phyloP scores from a whole-genome alignment of 2,329 filamentous ascomycete genomes.

The Diaporthe humulicola region DNA sequence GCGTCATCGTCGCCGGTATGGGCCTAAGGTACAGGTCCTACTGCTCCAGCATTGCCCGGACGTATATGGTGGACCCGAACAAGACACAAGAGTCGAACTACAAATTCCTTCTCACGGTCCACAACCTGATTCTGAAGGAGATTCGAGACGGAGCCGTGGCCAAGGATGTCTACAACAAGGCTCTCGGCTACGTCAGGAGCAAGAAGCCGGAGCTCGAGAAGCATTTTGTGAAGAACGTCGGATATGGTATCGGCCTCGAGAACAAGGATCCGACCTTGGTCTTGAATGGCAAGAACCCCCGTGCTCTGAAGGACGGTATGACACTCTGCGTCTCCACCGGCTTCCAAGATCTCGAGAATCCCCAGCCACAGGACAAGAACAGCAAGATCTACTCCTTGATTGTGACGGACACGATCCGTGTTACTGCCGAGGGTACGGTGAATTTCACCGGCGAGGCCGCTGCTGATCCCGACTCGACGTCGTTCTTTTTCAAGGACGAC shows the following conservation, averaged over 20 bases:
- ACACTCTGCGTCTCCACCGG: conserved; percentile 92
- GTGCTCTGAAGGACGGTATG: conserved; percentile 94
- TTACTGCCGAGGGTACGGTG: conserved; percentile 77
- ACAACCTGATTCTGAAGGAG: conserved; percentile 91
- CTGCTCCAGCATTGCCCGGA: conserved; percentile 90
- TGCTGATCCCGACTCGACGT: conserved; percentile 91
- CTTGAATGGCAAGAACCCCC: conserved; percentile 87
- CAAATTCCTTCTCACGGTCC: conserved; percentile 86
- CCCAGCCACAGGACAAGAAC: conserved; percentile 88
- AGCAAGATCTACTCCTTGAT: conserved; percentile 91
- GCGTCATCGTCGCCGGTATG: conserved; percentile 92
- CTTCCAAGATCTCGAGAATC: conserved; percentile 90
- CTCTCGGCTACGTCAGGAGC: conserved; percentile 80
- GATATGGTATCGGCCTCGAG: conserved; percentile 93
- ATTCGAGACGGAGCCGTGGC: conserved; percentile 87
- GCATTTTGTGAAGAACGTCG: conserved; percentile 93
- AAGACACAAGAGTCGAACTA: conserved; percentile 96
- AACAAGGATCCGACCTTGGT: conserved; percentile 86
- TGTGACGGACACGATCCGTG: conserved; percentile 92
- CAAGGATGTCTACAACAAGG: conserved; percentile 94
- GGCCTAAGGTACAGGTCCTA: conserved; percentile 97
- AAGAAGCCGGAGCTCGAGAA: conserved; percentile 97
- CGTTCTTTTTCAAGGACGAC: conserved; percentile 99
- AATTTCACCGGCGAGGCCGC: conserved; percentile 96
- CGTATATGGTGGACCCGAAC: conserved; percentile 96